Percentiles rank a stretch among this genome's conserved stretches.
Evolutionary conservation across 1,284 basidiomycete genomes (phyloP).

Genomic region (Ganoderma multipileum): DNA sequence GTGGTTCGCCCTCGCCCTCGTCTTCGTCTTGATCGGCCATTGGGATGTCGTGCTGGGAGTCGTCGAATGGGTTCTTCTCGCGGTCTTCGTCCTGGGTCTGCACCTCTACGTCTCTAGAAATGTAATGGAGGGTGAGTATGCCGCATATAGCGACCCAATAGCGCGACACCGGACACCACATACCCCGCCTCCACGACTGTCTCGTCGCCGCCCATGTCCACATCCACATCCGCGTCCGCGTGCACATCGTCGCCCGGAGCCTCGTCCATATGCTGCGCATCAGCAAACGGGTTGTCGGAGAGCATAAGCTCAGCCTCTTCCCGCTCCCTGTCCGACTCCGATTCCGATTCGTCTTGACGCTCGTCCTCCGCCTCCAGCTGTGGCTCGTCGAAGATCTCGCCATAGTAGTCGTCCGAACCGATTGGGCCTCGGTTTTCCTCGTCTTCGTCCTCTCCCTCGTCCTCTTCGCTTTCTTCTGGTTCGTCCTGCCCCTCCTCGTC

Average conservation of each 20-base stretch:
- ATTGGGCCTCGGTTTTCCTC: constrained; percentile 12
- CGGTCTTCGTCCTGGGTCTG: background rate
- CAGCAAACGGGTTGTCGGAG: background rate
- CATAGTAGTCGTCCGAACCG: constrained; percentile 23
- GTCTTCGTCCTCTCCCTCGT: constrained; percentile 4
- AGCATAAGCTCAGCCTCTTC: constrained; percentile 11
- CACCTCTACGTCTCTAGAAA: background rate
- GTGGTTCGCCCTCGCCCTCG: background rate
- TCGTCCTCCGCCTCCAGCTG: background rate
- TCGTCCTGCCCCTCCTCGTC: constrained; percentile 9
- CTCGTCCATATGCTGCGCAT: background rate
- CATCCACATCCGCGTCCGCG: constrained; percentile 3
- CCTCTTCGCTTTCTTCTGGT: background rate
- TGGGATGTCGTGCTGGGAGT: background rate
- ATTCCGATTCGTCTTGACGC: background rate
- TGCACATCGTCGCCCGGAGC: background rate
- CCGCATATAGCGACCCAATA: background rate
- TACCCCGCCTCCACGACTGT: constrained; percentile 4
- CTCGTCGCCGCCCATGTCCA: background rate
- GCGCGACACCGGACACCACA: background rate
- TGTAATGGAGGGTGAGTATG: background rate
- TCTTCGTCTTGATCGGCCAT: background rate
- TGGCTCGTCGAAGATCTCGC: constrained; percentile 21
- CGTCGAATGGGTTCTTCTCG: background rate
- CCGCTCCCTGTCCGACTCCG: constrained; percentile 7